Evolutionary conservation across 345 rosid species (phyloP).

Genomic region (Kernera saxatilis): DNA sequence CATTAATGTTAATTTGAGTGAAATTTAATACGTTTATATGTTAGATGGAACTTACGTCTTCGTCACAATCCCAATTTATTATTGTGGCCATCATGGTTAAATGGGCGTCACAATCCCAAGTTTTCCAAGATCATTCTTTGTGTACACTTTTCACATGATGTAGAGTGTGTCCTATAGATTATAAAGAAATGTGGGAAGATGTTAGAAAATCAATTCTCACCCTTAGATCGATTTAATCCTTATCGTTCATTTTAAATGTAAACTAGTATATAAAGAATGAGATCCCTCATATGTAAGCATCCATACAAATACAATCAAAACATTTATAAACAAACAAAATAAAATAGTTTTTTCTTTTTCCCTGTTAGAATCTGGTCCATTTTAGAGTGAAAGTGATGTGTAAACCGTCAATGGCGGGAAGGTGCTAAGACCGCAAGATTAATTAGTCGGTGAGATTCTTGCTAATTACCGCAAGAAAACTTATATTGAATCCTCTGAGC

Average conservation of each 20-base stretch:
- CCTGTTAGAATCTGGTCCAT: too few species aligned
- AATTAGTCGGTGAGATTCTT: too few species aligned
- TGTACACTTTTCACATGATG: neutral
- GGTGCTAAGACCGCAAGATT: too few species aligned
- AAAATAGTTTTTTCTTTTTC: too few species aligned
- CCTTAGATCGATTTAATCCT: neutral
- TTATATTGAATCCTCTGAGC: neutral
- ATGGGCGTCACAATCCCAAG: too few species aligned
- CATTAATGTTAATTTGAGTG: neutral
- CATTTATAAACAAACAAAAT: too few species aligned
- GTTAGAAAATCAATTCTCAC: neutral
- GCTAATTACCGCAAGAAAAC: too few species aligned
- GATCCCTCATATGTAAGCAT: neutral
- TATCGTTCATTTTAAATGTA: neutral
- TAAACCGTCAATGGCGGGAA: too few species aligned
- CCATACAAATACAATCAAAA: too few species aligned
- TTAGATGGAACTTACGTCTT: too few species aligned
- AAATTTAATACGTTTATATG: neutral
- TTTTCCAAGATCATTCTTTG: neutral
- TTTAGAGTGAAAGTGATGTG: too few species aligned
- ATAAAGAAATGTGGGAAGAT: neutral
- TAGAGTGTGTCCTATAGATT: too few species aligned
- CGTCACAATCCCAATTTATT: neutral
- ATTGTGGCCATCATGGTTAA: neutral
- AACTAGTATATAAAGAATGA: neutral